These are phyloP conservation scores for Fusarium luffae DNA, from an alignment of 2,329 filamentous ascomycete genomes.

Conservation along the genomic window DNA sequence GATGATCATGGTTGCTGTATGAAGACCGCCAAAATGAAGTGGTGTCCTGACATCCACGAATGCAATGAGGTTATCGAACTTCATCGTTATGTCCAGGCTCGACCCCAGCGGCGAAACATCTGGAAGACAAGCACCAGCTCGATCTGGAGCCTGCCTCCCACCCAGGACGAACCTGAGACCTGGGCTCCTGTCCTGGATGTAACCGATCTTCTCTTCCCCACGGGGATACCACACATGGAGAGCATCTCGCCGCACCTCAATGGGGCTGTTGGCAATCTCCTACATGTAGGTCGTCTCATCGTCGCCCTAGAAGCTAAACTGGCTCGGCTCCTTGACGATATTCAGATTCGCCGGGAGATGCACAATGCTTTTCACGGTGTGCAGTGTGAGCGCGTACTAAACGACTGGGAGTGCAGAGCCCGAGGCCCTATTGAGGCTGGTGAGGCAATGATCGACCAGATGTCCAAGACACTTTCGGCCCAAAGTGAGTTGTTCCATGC, in stretches of 20 bases:
- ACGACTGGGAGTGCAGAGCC: conserved; percentile 25
- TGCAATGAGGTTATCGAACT: conserved; percentile 22
- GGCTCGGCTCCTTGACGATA: neutral
- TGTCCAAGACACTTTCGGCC: neutral
- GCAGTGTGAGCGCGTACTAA: conserved; percentile 31
- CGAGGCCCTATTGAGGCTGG: conserved; percentile 6
- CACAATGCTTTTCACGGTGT: conserved; percentile 19
- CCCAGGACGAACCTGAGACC: neutral
- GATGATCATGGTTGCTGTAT: conserved; percentile 46
- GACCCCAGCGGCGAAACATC: neutral
- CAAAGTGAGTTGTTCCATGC: conserved; percentile 16
- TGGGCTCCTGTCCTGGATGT: conserved; percentile 1
- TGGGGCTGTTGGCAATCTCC: conserved; percentile 6
- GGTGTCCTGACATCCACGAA: conserved; percentile 23
- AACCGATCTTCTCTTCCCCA: conserved; percentile 9
- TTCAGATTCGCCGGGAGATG: neutral
- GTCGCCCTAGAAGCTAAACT: neutral
- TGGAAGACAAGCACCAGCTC: conserved; percentile 1
- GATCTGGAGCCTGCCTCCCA: neutral
- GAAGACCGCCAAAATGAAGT: conserved; percentile 17
- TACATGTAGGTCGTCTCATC: conserved; percentile 15
- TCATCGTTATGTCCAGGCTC: conserved; percentile 37
- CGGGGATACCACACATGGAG: neutral
- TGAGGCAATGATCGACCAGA: neutral
- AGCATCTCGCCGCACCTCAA: neutral